Conservation (phyloP, 2,329 filamentous ascomycete species). For the Lachnellula arida region DNA sequence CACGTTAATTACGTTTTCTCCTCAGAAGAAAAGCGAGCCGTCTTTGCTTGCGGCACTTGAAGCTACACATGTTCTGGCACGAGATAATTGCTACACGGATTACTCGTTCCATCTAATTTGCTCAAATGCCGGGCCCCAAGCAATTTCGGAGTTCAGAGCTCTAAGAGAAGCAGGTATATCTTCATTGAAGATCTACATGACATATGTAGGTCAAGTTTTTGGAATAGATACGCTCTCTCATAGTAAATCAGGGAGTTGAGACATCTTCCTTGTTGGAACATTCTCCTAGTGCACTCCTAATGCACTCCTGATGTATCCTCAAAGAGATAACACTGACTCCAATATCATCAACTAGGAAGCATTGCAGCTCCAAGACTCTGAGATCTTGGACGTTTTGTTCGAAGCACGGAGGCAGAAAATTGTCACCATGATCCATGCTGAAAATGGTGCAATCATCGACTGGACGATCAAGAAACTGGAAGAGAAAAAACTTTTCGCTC, state of each 20-base stretch:
- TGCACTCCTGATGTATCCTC: too few species aligned
- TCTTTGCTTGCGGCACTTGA: constrained; percentile 40
- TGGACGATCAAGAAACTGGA: constrained; percentile 51
- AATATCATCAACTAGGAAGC: constrained; percentile 22
- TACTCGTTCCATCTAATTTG: constrained; percentile 46
- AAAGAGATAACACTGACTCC: too few species aligned
- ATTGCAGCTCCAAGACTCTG: constrained; percentile 36
- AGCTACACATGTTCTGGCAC: constrained; percentile 39
- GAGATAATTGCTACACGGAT: constrained; percentile 42
- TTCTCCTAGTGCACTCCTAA: too few species aligned
- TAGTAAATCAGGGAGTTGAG: too few species aligned
- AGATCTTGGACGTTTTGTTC: constrained; percentile 40
- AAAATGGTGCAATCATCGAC: constrained; percentile 49
- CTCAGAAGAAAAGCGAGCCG: constrained; percentile 40
- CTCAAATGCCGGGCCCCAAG: constrained; percentile 35
- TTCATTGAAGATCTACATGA: constrained; percentile 42
- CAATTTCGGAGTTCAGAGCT: constrained; percentile 31
- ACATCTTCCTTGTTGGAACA: too few species aligned
- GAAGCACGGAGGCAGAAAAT: constrained; percentile 41
- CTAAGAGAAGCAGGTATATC: constrained; percentile 37
- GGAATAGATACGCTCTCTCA: too few species aligned
- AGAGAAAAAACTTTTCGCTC: constrained; percentile 41
- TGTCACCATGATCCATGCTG: constrained; percentile 52
- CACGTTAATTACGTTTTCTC: constrained; percentile 44
- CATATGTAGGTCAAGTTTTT: constrained; percentile 25